Base-by-base conservation (phyloP, 2,329 filamentous ascomycete species). In the Fusarium acutatum region DNA sequence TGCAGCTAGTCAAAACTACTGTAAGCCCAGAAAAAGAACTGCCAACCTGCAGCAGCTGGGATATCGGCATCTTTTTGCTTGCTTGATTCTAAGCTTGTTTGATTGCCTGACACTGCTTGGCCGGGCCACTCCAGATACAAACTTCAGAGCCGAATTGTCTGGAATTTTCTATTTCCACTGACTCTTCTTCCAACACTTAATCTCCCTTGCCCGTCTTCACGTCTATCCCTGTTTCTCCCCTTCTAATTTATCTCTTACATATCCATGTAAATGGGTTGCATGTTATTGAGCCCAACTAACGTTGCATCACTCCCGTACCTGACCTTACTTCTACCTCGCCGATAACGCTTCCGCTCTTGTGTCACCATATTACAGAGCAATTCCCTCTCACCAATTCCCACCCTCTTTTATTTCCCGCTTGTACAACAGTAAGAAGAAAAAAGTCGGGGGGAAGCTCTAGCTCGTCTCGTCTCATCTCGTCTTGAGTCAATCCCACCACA, bases 101-200 rank as follows among this genome's bases (percentile, higher is more conserved):
- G 43, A 53, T 72, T 72, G 69, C 69, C 59, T 69, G 64, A 64
- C 60, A 69, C 62, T 56, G 57, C 60, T 73, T 60, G 65, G 66
- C 57, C 30, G 32, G 41, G 50, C 24, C 34, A n/a, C n/a, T n/a
- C n/a, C n/a, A n/a, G n/a, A n/a, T 40, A 34, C 38, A 62, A 52
- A 54, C 54, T 46, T 72, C 47, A 56, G 60, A 50, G 30, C 13
- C 60, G 26, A 63, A 61, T 59, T 54, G 47, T 69, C 58, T 66
- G 71, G 71, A 73, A 74, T 61, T 69, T 64, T 58, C 64, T 60
- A 60, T 74, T 72, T 69, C 66, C 72, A 69, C 60, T 74, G 60
- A 44, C 60, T 63, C 58, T 52, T 56, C 37, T 13, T 69, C 32
- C 44, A 56, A 49, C 67, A 41, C 57, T 71, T 58, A 57, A 38